These are phyloP conservation scores for Prillingera fragicola DNA, from an alignment of 1,284 basidiomycete species.

Conservation along the genomic window DNA sequence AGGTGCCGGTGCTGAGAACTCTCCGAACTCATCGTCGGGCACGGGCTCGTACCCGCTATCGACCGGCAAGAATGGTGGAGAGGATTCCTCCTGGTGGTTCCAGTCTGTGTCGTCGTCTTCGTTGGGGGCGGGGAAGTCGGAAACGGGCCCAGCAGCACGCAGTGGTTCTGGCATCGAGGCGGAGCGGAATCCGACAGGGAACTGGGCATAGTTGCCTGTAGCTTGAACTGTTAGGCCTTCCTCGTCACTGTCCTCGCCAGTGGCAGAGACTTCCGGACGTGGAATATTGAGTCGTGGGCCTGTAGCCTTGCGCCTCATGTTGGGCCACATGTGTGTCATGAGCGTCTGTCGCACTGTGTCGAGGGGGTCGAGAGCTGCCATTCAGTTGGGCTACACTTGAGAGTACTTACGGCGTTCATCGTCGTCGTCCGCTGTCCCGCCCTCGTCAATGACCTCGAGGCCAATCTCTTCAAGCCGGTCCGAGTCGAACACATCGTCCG, in stretches of 20 bases:
- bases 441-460: constrained; percentile 40
- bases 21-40: constrained; percentile 16
- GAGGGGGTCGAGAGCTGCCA: constrained; percentile 28
- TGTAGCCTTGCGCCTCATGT: constrained; percentile 26
- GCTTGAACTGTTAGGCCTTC: constrained; percentile 6
- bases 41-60: constrained; percentile 5
- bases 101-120: too few species aligned
- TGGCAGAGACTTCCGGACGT: constrained; percentile 4
- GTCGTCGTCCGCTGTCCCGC: constrained; percentile 29
- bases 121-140: constrained; percentile 13
- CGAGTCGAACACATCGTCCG: constrained; percentile 9
- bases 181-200: constrained; percentile 13
- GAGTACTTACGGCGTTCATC: constrained; percentile 39
- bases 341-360: constrained; percentile 39
- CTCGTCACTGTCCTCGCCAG: constrained; percentile 2
- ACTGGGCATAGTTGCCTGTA: neutral
- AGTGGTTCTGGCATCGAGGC: neutral
- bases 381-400: constrained; percentile 4
- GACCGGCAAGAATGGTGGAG: too few species aligned
- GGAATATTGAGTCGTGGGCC: constrained; percentile 2
- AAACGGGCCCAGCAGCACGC: constrained; percentile 1
- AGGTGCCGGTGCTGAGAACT: constrained; percentile 9
- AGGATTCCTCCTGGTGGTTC: too few species aligned
- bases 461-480: constrained; percentile 39
- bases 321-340: constrained; percentile 44